Base-by-base conservation (phyloP, 2,329 filamentous ascomycete genomes). In the Pseudopithomyces maydicus region DNA sequence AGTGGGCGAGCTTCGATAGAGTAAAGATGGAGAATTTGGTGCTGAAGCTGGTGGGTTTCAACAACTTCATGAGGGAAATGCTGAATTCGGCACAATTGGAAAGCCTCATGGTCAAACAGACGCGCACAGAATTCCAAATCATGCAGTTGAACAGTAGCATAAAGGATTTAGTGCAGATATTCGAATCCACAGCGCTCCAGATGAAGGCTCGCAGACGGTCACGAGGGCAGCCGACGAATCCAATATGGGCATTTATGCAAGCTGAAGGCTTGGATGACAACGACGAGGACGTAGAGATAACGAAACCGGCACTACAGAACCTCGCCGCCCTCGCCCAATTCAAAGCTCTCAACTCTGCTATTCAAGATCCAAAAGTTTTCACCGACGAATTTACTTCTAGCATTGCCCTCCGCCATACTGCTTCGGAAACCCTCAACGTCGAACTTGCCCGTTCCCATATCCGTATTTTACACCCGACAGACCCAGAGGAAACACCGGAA, bases 1-100 rank as follows among this genome's bases (percentile, higher is more conserved):
- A 63, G 39, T 77, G 74, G 74, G 74, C 72, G 7, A 55, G 55
- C 1, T 67, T 70, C 8, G 69, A 76, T 48, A 68, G 66, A 50
- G 57, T 57, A 0, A 74, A 71, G 53, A 66, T 75, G 62, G 70
- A 71, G 48, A 49, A 22, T 5, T 59, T 78, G 26, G 63, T 77
- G 19, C 56, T 64, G 6, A 73, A 74, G 23, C 55, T 78, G 42
- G 64, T 63, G 12, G 56, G 65, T 6, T 71, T 74, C 54, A 78
- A 78, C 52, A 67, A 75, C 57, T 75, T 72, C 52, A 70, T 78
- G 65, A 60, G 68, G 3, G 70, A 73, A 14, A 67, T 74, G 38
- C 66, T 78, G 22, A 73, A 70, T 35, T 53, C 62, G 5, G 57
- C 60, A 5, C 73, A 76, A 33, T 59, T 73, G 20, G 61, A 73